Evolutionary conservation across 345 rosid species (phyloP), one percentile per base, ranked within the genome.

Genomic region (Jatropha curcas): DNA sequence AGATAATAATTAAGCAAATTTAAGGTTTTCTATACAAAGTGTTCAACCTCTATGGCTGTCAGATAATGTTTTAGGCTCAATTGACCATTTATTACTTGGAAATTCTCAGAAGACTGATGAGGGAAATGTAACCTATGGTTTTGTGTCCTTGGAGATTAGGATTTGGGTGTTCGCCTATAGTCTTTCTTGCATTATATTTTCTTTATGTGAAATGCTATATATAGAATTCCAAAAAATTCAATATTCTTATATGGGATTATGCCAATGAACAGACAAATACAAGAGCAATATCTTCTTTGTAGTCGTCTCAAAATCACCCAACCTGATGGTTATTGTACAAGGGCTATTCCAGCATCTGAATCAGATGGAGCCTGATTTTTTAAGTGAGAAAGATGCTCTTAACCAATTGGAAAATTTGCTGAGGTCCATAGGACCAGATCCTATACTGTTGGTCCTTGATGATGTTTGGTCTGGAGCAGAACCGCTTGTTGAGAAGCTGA

Each of bases 391-490:
- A 79, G 82, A 79, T 65, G 79, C 65, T 16, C 43, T 60, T 20
- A 39, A 65, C 70, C 79, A 70, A 60, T 43, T 79, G 68, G 79
- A 74, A 66, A 37, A 20, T 28, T 37, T 79, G 55, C 17, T 79
- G 1, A 51, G 58, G 82, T 31, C 37, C 25, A 60, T 19, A 25
- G 55, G 20, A 7, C 45, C 41, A 41, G 50, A 30, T 33, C 76
- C 69, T 46, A 59, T 65, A 31, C 58, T 79, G n/a, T 56, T 79
- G 58, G 76, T 79, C 65, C 82, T 79, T 39, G 79, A 79, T 41
- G 82, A 79, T 64, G 79, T 79, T 65, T 74, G 82, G 82, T 24
- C 76, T 37, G 70, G 70, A 50, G 72, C 79, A 46, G 66, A 74
- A 31, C 19, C 48, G 71, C 57, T 74, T 33, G 27, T 79, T 51